Conservation (phyloP, 1,284 basidiomycete genomes). For the Irpex sp. region DNA sequence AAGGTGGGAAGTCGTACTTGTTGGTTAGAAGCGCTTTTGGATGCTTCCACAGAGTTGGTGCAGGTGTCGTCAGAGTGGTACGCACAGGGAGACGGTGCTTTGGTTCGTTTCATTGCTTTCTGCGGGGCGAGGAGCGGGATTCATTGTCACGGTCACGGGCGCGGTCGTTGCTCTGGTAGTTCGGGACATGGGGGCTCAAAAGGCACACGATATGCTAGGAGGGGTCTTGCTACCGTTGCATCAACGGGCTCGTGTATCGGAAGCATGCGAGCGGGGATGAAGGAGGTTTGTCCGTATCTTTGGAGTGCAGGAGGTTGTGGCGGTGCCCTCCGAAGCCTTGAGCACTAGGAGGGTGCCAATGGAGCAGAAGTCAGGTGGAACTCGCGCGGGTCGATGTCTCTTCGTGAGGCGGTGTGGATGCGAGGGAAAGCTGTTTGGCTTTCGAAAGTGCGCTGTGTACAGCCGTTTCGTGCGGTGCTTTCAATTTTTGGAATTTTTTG, state of each 20-base stretch:
- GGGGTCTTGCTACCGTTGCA: slow-evolving; percentile 8
- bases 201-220: background rate
- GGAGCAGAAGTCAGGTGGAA: slow-evolving; percentile 15
- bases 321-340: slow-evolving; percentile 15
- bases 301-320: background rate
- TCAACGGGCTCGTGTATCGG: background rate
- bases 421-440: slow-evolving; percentile 5
- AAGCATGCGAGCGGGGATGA: background rate
- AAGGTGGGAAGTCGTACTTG: slow-evolving; percentile 1
- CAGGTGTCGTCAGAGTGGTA: slow-evolving; percentile 1
- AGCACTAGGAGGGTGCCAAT: slow-evolving; percentile 12
- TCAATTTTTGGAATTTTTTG: slow-evolving; percentile 13
- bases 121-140: slow-evolving; percentile 5
- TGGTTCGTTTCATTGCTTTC: background rate
- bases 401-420: slow-evolving; percentile 1
- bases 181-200: background rate
- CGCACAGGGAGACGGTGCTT: slow-evolving; percentile 8
- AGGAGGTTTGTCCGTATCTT: background rate
- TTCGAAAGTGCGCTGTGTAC: slow-evolving; percentile 13
- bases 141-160: background rate
- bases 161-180: background rate
- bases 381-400: slow-evolving; percentile 8
- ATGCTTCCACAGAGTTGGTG: background rate
- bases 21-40: background rate
- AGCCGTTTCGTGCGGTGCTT: background rate